These are phyloP conservation scores for Mortierella sp. DNA, from an alignment of 371 early-diverging fungal species.

Conservation along the genomic window DNA sequence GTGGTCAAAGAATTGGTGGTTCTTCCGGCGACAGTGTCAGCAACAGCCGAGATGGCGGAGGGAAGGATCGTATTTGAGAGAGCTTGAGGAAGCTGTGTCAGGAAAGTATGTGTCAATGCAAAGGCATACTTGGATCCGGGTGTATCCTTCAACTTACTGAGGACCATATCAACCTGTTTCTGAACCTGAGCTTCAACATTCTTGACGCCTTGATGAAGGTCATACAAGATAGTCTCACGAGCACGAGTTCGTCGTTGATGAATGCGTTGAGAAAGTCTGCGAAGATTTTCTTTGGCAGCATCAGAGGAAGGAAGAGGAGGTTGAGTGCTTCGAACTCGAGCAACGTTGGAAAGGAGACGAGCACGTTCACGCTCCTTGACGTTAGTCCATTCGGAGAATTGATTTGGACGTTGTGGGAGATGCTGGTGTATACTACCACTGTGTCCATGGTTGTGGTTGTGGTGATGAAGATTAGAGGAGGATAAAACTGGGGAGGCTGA, in stretches of 20 bases:
- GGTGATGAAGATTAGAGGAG: constrained; percentile 8
- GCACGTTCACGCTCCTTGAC: constrained; percentile 53
- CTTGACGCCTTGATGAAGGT: constrained; percentile 51
- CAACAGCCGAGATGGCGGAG: constrained; percentile 52
- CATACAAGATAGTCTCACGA: constrained; percentile 44
- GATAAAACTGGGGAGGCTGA: not conserved
- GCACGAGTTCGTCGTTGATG: constrained; percentile 46
- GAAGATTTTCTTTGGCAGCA: constrained; percentile 40
- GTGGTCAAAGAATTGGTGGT: constrained; percentile 45
- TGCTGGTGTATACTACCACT: constrained; percentile 18
- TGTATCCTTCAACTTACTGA: constrained; percentile 40
- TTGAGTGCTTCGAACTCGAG: constrained; percentile 23
- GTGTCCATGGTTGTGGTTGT: constrained; percentile 21
- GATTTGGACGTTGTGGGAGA: constrained; percentile 27
- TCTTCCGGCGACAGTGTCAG: constrained; percentile 43
- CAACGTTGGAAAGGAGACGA: constrained; percentile 36
- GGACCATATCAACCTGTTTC: constrained; percentile 54
- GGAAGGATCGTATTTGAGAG: constrained; percentile 49
- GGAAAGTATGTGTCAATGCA: constrained; percentile 45
- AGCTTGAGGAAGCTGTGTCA: constrained; percentile 38
- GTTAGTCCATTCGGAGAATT: constrained; percentile 51
- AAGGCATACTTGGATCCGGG: constrained; percentile 50
- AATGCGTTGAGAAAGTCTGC: constrained; percentile 37
- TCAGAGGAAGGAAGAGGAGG: constrained; percentile 25
- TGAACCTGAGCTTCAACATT: constrained; percentile 51